phyloP scores from a whole-genome alignment of 805 yeast species.

The Myxozyma kluyveri region DNA sequence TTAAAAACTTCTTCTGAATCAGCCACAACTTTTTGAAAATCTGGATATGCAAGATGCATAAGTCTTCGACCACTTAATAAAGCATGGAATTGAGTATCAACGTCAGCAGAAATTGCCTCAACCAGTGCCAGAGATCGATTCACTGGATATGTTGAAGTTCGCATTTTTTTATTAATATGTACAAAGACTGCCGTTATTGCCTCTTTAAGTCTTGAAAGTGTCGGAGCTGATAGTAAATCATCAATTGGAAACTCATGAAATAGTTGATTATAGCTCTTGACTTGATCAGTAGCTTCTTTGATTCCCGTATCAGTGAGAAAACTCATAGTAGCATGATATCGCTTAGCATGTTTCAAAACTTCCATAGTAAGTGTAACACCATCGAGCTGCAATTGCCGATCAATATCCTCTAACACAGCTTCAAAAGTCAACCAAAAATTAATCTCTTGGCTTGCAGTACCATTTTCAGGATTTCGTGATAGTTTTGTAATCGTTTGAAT shows the following conservation, averaged over 20 bases:
- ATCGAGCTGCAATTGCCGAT: slow-evolving; percentile 54
- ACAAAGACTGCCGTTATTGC: slow-evolving; percentile 51
- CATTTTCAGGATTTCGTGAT: slow-evolving; percentile 53
- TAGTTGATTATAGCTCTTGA: slow-evolving; percentile 59
- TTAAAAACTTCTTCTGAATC: slow-evolving; percentile 42
- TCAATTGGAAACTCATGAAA: slow-evolving; percentile 68
- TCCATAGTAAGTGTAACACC: slow-evolving; percentile 58
- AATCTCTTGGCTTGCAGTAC: slow-evolving; percentile 58
- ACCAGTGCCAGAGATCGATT: slow-evolving; percentile 61
- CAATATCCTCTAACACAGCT: slow-evolving; percentile 52
- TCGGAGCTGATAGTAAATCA: slow-evolving; percentile 51
- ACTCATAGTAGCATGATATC: slow-evolving; percentile 76
- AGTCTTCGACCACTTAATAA: slow-evolving; percentile 43
- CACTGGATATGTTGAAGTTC: slow-evolving; percentile 61
- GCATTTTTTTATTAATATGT: slow-evolving; percentile 59
- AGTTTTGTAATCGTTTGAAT: slow-evolving; percentile 57
- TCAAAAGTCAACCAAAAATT: slow-evolving; percentile 78
- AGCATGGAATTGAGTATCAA: slow-evolving; percentile 46
- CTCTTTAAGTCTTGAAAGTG: slow-evolving; percentile 46
- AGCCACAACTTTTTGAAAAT: slow-evolving; percentile 41
- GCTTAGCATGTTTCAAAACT: slow-evolving; percentile 62
- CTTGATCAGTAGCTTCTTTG: slow-evolving; percentile 36
- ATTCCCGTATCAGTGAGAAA: slow-evolving; percentile 72
- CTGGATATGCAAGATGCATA: slow-evolving; percentile 44
- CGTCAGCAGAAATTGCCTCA: slow-evolving; percentile 61